phyloP scores from a whole-genome alignment of 352 stramenopile genomes.

The Pythium brassicae region DNA sequence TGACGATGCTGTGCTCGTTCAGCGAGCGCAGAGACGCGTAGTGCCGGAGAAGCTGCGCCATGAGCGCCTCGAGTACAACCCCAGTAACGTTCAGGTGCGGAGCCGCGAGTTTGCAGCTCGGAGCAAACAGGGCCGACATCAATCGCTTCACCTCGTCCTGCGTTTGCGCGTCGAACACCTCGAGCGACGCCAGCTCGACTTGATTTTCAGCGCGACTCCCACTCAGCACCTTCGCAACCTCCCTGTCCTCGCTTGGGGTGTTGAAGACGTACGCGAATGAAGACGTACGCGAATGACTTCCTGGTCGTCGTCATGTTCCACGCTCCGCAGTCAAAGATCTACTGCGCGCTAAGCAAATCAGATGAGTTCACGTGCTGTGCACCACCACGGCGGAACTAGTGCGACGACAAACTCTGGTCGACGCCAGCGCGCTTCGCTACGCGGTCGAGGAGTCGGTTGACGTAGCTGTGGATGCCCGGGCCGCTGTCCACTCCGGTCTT shows the following conservation, averaged over 20 bases:
- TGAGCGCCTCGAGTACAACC: neutral
- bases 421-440: neutral
- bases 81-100: neutral
- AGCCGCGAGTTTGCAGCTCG: neutral
- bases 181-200: neutral
- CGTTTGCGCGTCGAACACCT: neutral
- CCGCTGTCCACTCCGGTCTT: neutral
- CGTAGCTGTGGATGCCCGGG: constrained; percentile 3
- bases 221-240: constrained; percentile 21
- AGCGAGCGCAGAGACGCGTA: neutral
- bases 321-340: constrained; percentile 23
- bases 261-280: constrained; percentile 41
- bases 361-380: constrained; percentile 14
- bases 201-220: constrained; percentile 11
- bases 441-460: neutral
- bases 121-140: neutral
- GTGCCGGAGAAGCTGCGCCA: neutral
- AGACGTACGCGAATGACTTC: constrained; percentile 21
- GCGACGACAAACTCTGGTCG: neutral
- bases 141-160: neutral
- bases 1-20: neutral
- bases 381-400: constrained; percentile 2
- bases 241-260: constrained; percentile 20
- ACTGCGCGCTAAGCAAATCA: constrained; percentile 12
- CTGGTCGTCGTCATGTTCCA: constrained; percentile 22